These are phyloP conservation scores for Hordeum pubiflorum DNA, from an alignment of 202 grass and related monocot genomes.

Conservation along the genomic window DNA sequence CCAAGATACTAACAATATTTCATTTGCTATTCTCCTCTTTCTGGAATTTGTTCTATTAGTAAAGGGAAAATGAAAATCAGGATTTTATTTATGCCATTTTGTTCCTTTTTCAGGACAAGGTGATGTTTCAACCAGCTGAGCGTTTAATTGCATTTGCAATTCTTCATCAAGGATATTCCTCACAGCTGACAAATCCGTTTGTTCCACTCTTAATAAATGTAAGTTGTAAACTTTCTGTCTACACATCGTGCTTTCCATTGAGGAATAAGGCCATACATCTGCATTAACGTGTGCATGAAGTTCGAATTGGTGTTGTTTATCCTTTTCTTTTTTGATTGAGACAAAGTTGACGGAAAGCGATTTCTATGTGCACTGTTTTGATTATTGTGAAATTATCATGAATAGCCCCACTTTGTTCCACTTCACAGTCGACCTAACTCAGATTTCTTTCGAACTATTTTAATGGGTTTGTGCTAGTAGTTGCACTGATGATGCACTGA, in stretches of 20 bases:
- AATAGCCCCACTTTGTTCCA: neutral
- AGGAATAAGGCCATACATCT: conserved; percentile 13
- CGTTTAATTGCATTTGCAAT: conserved; percentile 85
- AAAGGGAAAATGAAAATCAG: neutral
- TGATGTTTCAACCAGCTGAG: conserved; percentile 66
- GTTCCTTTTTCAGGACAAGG: conserved; percentile 57
- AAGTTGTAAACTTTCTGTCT: conserved; percentile 35
- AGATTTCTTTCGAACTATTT: neutral
- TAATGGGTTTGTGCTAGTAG: neutral
- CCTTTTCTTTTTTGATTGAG: neutral
- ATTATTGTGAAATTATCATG: neutral
- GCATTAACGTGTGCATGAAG: neutral
- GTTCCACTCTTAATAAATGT: conserved; percentile 70
- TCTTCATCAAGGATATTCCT: conserved; percentile 62
- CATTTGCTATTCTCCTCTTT: neutral
- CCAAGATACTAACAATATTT: conserved; percentile 1
- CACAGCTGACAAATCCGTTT: conserved; percentile 68
- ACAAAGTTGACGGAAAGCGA: neutral
- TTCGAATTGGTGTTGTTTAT: neutral
- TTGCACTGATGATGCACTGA: neutral
- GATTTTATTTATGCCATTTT: conserved; percentile 1
- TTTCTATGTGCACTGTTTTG: neutral
- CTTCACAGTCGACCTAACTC: neutral
- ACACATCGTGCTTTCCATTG: conserved; percentile 5
- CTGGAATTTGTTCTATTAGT: conserved; percentile 12